Evolutionary conservation across 345 rosid species (phyloP), one percentile per base, ranked within the genome.

Genomic region (Pelargonium nanum): DNA sequence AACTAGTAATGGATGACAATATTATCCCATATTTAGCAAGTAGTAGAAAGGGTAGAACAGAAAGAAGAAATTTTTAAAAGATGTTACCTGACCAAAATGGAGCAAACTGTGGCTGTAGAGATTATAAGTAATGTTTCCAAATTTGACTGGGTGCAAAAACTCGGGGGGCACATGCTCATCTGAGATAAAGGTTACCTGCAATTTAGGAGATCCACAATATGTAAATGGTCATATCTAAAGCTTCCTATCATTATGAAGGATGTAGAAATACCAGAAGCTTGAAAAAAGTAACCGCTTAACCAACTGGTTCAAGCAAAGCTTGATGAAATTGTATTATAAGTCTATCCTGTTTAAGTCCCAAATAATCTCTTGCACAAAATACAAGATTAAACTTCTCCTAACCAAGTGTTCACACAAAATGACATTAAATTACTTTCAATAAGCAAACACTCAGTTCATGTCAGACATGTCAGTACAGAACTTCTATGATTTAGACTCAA

Each of bases 31-130:
- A 24, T 0, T 10, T 21, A 55, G 8, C 17, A 8, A 22, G 17
- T 6, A 21, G 25, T 20, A 1, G 25, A 21, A 21, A 24, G 9
- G 13, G 26, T n/a, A 21, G 12, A 55, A 55, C 57, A 55, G 9
- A 12, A 21, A 21, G 59, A 16, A 25, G 59, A 44, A 58, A 17
- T 2, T 32, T 52, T 53, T 19, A 17, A 56, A 40, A 58, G 5
- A n/a, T n/a, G n/a, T 63, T 79, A 87, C 99, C 96, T 79, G 97
- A 45, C 97, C 99, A 60, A 77, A 80, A 68, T 85, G 77, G 72
- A 93, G 99, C 71, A 87, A 89, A 69, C 97, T 93, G 66, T 93
- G 92, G 78, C 94, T 89, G 63, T 84, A 89, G 73, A 93, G 83
- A 59, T 67, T 83, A 76, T 89, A 93, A 24, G 88, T 70, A 59